A percentile compares a stretch with the other conserved stretches of the same genome.
Evolutionary conservation across 345 rosid species (phyloP).

Genomic region (Populus davidiana): DNA sequence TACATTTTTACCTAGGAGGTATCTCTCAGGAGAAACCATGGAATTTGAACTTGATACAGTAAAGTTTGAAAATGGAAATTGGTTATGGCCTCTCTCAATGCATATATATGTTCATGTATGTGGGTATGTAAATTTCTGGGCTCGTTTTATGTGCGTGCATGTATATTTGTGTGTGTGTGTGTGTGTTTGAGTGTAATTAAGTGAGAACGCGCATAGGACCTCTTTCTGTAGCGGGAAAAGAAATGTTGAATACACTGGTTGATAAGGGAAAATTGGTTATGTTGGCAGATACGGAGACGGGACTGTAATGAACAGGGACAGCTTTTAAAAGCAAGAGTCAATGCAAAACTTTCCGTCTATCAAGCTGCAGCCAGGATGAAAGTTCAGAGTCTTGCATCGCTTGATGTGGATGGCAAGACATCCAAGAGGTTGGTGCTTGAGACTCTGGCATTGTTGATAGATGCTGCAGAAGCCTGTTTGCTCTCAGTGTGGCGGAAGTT

Average conservation of each 20-base stretch:
- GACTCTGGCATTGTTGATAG: constrained; percentile 74
- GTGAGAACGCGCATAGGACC: neutral
- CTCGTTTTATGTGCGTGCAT: neutral
- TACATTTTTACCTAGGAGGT: neutral
- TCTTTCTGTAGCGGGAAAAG: neutral
- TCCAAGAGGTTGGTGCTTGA: constrained; percentile 85
- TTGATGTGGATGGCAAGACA: constrained; percentile 81
- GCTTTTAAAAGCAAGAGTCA: constrained; percentile 72
- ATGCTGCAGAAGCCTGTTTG: constrained; percentile 91
- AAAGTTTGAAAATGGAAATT: neutral
- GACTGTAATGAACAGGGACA: constrained; percentile 92
- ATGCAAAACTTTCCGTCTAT: constrained; percentile 76
- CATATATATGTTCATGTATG: neutral
- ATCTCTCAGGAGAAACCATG: constrained; percentile 7
- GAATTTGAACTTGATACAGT: constrained; percentile 13
- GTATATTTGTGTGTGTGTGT: neutral
- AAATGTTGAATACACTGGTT: neutral
- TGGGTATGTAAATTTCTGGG: constrained; percentile 1
- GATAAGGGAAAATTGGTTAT: constrained; percentile 14
- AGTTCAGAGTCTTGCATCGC: constrained; percentile 64
- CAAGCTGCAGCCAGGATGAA: constrained; percentile 81
- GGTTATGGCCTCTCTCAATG: neutral
- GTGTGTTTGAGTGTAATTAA: neutral
- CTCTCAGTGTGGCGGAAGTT: constrained; percentile 91
- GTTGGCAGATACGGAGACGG: constrained; percentile 80